These are phyloP conservation scores for Blastobotrys terrestris DNA, from an alignment of 805 yeast genomes.

Conservation along the genomic window DNA sequence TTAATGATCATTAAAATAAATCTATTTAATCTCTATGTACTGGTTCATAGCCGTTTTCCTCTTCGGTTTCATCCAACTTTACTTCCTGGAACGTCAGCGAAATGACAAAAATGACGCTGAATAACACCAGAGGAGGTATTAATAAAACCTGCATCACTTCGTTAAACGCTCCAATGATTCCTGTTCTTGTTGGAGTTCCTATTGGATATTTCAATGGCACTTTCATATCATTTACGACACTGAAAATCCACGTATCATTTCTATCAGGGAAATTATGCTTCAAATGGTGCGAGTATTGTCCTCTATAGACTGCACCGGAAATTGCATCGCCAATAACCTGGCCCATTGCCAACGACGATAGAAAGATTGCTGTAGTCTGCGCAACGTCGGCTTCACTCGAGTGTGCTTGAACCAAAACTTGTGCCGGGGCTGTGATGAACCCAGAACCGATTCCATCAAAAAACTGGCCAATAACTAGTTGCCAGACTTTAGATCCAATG, in stretches of 20 bases:
- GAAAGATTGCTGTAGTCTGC: conserved; percentile 7
- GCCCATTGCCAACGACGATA: conserved; percentile 8
- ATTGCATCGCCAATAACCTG: conserved; percentile 11
- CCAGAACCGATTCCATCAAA: conserved; percentile 67
- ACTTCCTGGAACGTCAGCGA: conserved; percentile 7
- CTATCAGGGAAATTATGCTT: conserved; percentile 1
- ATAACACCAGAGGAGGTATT: conserved; percentile 10
- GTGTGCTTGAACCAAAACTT: conserved; percentile 9
- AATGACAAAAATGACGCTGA: conserved; percentile 10
- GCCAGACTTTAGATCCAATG: conserved; percentile 42
- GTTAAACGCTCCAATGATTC: conserved; percentile 12
- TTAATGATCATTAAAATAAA: not conserved
- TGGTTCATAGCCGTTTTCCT: not conserved
- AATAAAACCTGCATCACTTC: conserved; percentile 10
- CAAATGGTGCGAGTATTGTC: conserved; percentile 3
- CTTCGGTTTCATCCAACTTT: conserved; percentile 8
- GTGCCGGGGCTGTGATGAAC: conserved; percentile 50
- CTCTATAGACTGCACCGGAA: conserved; percentile 10
- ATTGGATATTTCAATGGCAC: conserved; percentile 2
- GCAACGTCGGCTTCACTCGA: conserved; percentile 9
- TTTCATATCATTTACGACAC: conserved; percentile 2
- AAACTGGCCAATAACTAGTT: conserved; percentile 57
- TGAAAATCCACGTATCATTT: not conserved
- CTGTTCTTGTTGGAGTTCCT: conserved; percentile 10
- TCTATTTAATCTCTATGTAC: not conserved